Base-by-base conservation (phyloP, 1,139 yeast genomes). In the Geotrichum reessii region DNA sequence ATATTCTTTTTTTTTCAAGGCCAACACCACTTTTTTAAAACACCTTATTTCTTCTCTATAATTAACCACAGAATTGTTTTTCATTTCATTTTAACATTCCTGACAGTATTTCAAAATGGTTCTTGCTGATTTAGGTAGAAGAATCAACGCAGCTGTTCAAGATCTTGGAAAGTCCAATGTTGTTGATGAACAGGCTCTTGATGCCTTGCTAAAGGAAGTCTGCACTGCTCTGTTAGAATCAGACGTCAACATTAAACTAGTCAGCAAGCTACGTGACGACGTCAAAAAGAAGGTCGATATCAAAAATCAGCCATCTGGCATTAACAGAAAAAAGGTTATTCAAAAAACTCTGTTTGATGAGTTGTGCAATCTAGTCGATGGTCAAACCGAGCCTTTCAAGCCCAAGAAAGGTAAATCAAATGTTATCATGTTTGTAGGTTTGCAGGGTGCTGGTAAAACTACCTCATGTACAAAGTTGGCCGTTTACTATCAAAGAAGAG, bases 401-500 rank as follows among this genome's bases (percentile, higher is more conserved):
- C 98, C 98, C 47, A 87, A 87, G 75, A 92, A 92, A 76, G 84
- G 85, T 62, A 79, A 80, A 66, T 70, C 82, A 7, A 83, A 81
- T 66, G 88, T 92, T 28, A 87, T 93, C 64, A 93, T 93, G 99
- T 88, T 93, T 80, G 99, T 93, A 59, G 99, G 99, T 69, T 79
- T 93, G 63, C 99, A 95, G 72, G 99, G 99, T 77, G 95, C 98
- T 9, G 99, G 99, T 81, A 93, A 93, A 73, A 93, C 99, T 28
- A 93, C 99, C 0, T 85, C 97, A 1, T 92, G 98, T 83, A 93
- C 99, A 0, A 93, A 93, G 72, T 78, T 93, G 66, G 99, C 99
- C 0, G 95, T 90, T 0, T 92, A 89, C 73, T 95, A 93, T 71
- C 93, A 92, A 69, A 84, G 93, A 71, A 80, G 98, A 70, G 97